Evolutionary conservation across 495 filamentous ascomycete genomes (phyloP), one percentile per base, ranked within the genome.

Genomic region (Thozetella sp.): DNA sequence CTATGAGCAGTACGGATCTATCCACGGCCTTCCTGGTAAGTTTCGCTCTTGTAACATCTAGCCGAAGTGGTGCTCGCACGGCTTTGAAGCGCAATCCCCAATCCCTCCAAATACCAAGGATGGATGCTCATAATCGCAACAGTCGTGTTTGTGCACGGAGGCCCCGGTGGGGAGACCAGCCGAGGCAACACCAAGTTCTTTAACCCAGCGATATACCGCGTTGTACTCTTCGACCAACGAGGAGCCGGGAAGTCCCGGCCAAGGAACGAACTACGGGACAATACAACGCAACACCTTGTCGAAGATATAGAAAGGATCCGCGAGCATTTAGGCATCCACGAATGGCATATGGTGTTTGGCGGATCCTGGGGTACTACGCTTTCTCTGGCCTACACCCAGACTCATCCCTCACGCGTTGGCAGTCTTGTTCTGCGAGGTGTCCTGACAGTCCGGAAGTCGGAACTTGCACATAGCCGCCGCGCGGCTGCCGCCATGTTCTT

Each of bases 361-460:
- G 79, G 79, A 1, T 79, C 76, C 1, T 82, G 79, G 79, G 79
- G 79, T 48, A 72, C 72, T 2, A 76, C 76, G 1, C 70, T 82
- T 12, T 63, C 73, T 0, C 65, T 82, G n/a, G 60, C 70, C 25
- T 80, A 80, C 59, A 62, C 79, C 2, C 64, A 80, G 62, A 64
- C 70, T 9, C 64, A 78, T 40, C 76, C 79, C 1, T 69, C 73
- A 1, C 53, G 57, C 9, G 71, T 76, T 51, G 57, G 57, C n/a
- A 53, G 6, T 6, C 30, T 37, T 15, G 30, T 37, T 6, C 30
- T 37, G 6, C 30, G 30, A 37, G 30, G 30, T 15, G 30, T 37
- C 30, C 15, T 37, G 6, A 37, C 30, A 15, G 30, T 15, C 6
- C 6, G 6, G 30, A 15, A 37, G 30, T 6, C 30, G 30, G 30